Evolutionary conservation across 2,329 filamentous ascomycete genomes (phyloP).

Genomic region (Pseudogymnoascus sp.): DNA sequence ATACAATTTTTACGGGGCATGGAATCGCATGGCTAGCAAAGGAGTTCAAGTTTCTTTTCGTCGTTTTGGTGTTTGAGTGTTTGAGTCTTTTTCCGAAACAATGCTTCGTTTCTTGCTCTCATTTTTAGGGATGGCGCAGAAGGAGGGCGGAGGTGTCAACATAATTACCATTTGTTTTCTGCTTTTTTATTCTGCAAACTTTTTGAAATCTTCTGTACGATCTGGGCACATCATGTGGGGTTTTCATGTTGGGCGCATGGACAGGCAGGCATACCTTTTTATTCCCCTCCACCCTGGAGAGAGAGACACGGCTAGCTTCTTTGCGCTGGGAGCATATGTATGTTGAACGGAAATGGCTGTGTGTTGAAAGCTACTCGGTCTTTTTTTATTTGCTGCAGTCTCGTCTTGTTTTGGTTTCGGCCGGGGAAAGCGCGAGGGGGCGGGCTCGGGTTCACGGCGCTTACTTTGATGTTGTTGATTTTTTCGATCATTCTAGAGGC

Average conservation of each 20-base stretch:
- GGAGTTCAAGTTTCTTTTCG: neutral
- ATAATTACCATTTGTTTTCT: conserved; percentile 3
- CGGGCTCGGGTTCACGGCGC: neutral
- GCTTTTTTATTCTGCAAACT: neutral
- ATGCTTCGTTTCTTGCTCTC: neutral
- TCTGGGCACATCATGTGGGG: conserved; percentile 3
- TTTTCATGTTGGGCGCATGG: conserved; percentile 5
- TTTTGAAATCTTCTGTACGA: conserved; percentile 2
- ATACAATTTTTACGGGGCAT: conserved; percentile 1
- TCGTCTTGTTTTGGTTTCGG: neutral
- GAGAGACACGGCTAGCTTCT: neutral
- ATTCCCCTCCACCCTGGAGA: neutral
- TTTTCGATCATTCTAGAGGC: neutral
- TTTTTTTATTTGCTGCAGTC: neutral
- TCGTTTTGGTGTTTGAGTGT: conserved; percentile 9
- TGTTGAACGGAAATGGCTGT: conserved; percentile 1
- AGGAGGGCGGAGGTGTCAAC: neutral
- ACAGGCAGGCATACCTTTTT: conserved; percentile 3
- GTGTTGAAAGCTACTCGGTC: neutral
- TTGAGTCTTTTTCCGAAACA: neutral
- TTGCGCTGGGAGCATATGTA: conserved; percentile 4
- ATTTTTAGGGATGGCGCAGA: conserved; percentile 1
- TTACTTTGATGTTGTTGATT: neutral
- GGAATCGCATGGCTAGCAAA: conserved; percentile 3
- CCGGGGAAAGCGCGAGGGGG: neutral